Conservation (phyloP, 345 rosid species). For the Hirschfeldia incana region DNA sequence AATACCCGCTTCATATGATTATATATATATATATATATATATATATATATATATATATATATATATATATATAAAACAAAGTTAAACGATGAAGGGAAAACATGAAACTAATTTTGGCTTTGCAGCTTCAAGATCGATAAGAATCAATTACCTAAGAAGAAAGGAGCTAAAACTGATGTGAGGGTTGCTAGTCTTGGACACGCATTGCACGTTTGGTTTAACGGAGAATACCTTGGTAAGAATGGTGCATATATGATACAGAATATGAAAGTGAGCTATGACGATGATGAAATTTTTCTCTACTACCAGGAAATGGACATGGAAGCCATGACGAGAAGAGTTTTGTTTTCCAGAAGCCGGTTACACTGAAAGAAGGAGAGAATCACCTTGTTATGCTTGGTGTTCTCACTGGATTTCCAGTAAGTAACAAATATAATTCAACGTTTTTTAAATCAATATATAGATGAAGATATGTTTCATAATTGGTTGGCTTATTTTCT, state of each 20-base stretch:
- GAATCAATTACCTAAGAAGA: conserved; percentile 51
- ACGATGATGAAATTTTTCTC: background rate
- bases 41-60: too few species aligned
- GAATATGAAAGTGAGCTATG: background rate
- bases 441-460: background rate
- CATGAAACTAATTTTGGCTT: conserved; percentile 6
- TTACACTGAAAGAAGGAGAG: conserved; percentile 49
- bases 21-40: background rate
- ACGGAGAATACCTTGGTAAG: conserved; percentile 74
- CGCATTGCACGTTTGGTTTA: conserved; percentile 63
- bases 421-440: conserved; percentile 35
- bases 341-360: conserved; percentile 61
- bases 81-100: background rate
- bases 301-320: conserved; percentile 58
- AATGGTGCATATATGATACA: background rate
- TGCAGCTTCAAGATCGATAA: conserved; percentile 50
- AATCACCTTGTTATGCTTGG: conserved; percentile 60
- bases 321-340: conserved; percentile 89
- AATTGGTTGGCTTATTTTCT: background rate
- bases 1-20: conserved; percentile 19
- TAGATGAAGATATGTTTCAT: background rate
- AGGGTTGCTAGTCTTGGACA: conserved; percentile 90
- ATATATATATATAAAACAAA: background rate
- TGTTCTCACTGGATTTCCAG: conserved; percentile 66
- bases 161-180: conserved; percentile 47